phyloP scores from a whole-genome alignment of 768 basidiomycete genomes.

The Crepidotus variabilis region DNA sequence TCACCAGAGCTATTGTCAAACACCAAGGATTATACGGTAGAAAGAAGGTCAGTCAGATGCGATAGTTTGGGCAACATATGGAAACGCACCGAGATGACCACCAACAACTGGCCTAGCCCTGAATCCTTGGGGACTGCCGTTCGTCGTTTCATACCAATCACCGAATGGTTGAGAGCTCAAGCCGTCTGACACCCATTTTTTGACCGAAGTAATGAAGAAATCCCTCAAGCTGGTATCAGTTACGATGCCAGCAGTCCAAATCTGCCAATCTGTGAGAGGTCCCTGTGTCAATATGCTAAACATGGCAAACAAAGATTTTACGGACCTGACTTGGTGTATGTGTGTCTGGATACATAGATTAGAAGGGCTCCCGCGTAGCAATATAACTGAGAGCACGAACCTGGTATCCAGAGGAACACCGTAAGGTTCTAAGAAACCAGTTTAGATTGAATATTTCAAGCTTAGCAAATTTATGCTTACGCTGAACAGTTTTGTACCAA shows the following conservation, averaged over 20 bases:
- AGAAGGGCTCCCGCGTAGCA: not conserved
- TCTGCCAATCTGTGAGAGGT: conserved; percentile 46
- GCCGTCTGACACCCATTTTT: conserved; percentile 46
- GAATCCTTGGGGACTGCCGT: conserved; percentile 46
- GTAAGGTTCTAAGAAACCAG: conserved; percentile 30
- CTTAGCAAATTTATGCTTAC: conserved; percentile 21
- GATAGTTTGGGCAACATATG: not conserved
- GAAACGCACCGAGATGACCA: conserved; percentile 43
- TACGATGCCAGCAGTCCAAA: conserved; percentile 53
- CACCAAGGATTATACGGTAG: too few relatives aligned
- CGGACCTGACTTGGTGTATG: conserved; percentile 54
- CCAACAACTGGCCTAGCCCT: conserved; percentile 56
- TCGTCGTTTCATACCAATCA: conserved; percentile 57
- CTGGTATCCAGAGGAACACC: conserved; percentile 49
- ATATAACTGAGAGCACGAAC: conserved; percentile 14
- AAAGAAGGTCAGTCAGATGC: not conserved
- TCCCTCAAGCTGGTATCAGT: conserved; percentile 43
- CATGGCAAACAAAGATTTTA: not conserved
- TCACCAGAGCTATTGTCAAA: too few relatives aligned
- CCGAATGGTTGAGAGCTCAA: conserved; percentile 36
- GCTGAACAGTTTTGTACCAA: conserved; percentile 46
- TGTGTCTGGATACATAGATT: conserved; percentile 30
- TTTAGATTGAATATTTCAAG: not conserved
- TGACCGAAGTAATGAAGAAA: conserved; percentile 46
- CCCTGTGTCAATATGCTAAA: not conserved